These are phyloP conservation scores for Sporobolus alterniflorus DNA, from an alignment of 202 grass and related monocot species.

Conservation along the genomic window DNA sequence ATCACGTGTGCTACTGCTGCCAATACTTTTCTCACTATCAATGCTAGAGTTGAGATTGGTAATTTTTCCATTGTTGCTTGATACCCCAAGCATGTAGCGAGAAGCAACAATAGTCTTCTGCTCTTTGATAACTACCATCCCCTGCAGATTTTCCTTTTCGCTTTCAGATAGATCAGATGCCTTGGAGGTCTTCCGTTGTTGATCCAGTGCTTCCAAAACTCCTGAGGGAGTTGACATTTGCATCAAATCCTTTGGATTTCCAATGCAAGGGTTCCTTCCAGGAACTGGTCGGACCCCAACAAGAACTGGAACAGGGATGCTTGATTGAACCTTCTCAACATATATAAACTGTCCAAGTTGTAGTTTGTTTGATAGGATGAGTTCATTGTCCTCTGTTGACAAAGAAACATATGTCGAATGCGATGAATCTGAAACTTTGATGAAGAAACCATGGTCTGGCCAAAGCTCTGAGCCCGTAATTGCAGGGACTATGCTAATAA, in stretches of 20 bases:
- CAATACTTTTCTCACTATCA: slow-evolving; percentile 61
- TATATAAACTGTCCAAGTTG: slow-evolving; percentile 99
- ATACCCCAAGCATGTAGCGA: slow-evolving; percentile 93
- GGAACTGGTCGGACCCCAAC: slow-evolving; percentile 90
- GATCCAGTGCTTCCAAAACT: slow-evolving; percentile 61
- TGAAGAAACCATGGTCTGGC: slow-evolving; percentile 98
- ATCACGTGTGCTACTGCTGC: slow-evolving; percentile 47
- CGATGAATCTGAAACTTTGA: slow-evolving; percentile 97
- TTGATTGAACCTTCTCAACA: slow-evolving; percentile 92
- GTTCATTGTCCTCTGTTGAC: slow-evolving; percentile 95
- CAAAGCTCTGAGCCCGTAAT: slow-evolving; percentile 92
- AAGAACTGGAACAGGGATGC: slow-evolving; percentile 89
- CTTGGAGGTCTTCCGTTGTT: slow-evolving; percentile 51
- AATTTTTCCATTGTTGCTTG: slow-evolving; percentile 68
- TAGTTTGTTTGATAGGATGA: slow-evolving; percentile 93
- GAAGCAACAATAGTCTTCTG: slow-evolving; percentile 85
- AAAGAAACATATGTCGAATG: slow-evolving; percentile 97
- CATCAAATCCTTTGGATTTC: slow-evolving; percentile 98
- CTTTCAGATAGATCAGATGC: slow-evolving; percentile 63
- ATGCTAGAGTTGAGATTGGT: slow-evolving; percentile 63
- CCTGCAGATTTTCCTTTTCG: slow-evolving; percentile 81
- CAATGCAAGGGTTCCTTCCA: slow-evolving; percentile 90
- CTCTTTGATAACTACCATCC: slow-evolving; percentile 84
- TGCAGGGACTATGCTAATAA: slow-evolving; percentile 96
- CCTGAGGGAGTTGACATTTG: slow-evolving; percentile 80